phyloP scores from a whole-genome alignment of 2,329 filamentous ascomycete genomes.

The Paecilomyces fulvus region DNA sequence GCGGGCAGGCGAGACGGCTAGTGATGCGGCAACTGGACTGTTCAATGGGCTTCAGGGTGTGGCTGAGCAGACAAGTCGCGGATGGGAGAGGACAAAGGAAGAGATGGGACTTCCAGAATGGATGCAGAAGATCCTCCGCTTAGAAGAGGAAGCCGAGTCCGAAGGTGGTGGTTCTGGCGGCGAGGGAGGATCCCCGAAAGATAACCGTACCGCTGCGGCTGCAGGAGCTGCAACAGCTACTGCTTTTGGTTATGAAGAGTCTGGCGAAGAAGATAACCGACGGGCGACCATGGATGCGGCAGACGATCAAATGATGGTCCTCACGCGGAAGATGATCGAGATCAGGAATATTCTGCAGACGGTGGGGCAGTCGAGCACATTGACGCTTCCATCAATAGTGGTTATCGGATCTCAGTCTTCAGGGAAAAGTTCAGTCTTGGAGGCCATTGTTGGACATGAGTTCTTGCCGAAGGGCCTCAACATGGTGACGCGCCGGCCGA shows the following conservation, averaged over 20 bases:
- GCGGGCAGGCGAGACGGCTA: slow-evolving; percentile 62
- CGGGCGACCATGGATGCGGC: slow-evolving; percentile 59
- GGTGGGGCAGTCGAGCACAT: slow-evolving; percentile 79
- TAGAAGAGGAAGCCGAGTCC: slow-evolving; percentile 52
- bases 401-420: slow-evolving; percentile 98
- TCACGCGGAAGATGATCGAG: slow-evolving; percentile 99
- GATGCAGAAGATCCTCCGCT: slow-evolving; percentile 63
- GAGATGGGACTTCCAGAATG: slow-evolving; percentile 65
- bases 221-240: slow-evolving; percentile 63
- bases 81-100: slow-evolving; percentile 78
- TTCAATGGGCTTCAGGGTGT: slow-evolving; percentile 66
- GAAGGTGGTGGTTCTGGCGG: slow-evolving; percentile 36
- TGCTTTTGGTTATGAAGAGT: slow-evolving; percentile 69
- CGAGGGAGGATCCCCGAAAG: slow-evolving; percentile 44
- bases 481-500: slow-evolving; percentile 94
- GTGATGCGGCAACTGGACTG: slow-evolving; percentile 58
- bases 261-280: slow-evolving; percentile 52
- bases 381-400: slow-evolving; percentile 94
- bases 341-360: slow-evolving; percentile 85
- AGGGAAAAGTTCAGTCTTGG: slow-evolving; percentile 92
- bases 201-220: slow-evolving; percentile 47
- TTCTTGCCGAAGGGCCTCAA: slow-evolving; percentile 97
- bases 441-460: slow-evolving; percentile 95
- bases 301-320: slow-evolving; percentile 98
- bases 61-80: slow-evolving; percentile 67